Conservation (phyloP, 164 flowering plant genomes). For the Piper longum region DNA sequence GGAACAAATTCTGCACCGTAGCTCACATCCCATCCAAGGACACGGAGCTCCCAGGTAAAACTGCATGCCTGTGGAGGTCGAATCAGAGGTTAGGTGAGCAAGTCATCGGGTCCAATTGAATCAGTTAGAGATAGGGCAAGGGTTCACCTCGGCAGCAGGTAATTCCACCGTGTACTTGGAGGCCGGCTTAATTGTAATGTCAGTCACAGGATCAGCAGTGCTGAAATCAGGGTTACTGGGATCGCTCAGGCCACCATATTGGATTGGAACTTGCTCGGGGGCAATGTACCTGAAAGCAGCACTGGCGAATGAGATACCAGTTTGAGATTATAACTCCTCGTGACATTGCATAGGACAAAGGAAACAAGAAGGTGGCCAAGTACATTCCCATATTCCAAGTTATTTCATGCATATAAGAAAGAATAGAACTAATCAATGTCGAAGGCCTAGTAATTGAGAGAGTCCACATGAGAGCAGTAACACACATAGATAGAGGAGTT, state of each 20-base stretch:
- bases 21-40: constrained; percentile 70
- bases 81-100: not conserved
- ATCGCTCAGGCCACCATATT: constrained; percentile 64
- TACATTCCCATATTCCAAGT: not conserved
- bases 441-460: not conserved
- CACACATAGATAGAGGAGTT: not conserved
- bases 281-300: constrained; percentile 45
- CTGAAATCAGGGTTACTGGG: constrained; percentile 58
- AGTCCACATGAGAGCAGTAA: not conserved
- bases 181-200: constrained; percentile 59
- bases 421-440: too few species aligned
- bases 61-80: constrained; percentile 23
- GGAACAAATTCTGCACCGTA: constrained; percentile 77
- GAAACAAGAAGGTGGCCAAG: not conserved
- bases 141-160: constrained; percentile 53
- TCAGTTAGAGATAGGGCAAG: not conserved
- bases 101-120: not conserved
- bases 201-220: constrained; percentile 47
- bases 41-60: constrained; percentile 68
- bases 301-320: too few species aligned
- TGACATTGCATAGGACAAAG: too few species aligned
- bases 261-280: constrained; percentile 79
- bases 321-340: too few species aligned
- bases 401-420: not conserved
- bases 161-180: constrained; percentile 54